These are phyloP conservation scores for Candida smagusa DNA, from an alignment of 1,139 yeast genomes.

Conservation along the genomic window DNA sequence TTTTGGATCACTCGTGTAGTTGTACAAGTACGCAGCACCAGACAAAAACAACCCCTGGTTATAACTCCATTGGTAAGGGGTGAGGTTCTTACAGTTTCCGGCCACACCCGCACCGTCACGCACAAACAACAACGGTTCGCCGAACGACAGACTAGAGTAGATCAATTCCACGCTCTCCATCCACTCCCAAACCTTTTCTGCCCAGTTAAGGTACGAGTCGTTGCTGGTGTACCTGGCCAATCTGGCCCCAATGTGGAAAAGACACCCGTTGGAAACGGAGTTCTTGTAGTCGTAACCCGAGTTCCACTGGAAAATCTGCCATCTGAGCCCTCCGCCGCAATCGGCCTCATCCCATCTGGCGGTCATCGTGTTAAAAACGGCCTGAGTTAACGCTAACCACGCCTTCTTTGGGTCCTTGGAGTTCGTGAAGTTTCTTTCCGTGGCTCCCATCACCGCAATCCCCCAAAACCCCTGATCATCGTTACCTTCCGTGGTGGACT, in stretches of 20 bases:
- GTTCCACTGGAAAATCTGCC: conserved; percentile 82
- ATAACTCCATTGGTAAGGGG: conserved; percentile 67
- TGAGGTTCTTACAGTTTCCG: conserved; percentile 53
- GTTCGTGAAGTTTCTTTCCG: conserved; percentile 72
- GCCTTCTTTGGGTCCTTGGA: conserved; percentile 38
- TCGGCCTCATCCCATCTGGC: conserved; percentile 64
- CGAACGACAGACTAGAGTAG: conserved; percentile 19
- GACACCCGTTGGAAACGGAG: conserved; percentile 72
- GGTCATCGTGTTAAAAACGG: conserved; percentile 73
- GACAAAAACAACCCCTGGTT: conserved; percentile 73
- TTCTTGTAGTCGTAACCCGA: conserved; percentile 78
- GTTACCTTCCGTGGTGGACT: conserved; percentile 78
- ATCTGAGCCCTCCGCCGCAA: conserved; percentile 78
- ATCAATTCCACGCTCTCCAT: conserved; percentile 46
- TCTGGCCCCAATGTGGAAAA: conserved; percentile 76
- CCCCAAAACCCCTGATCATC: conserved; percentile 97
- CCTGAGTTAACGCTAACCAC: conserved; percentile 73
- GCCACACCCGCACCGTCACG: conserved; percentile 71
- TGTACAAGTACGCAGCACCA: conserved; percentile 71
- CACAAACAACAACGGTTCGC: conserved; percentile 34
- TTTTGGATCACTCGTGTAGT: conserved; percentile 51
- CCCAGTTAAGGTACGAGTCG: conserved; percentile 59
- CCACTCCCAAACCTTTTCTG: conserved; percentile 73
- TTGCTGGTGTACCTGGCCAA: conserved; percentile 70
- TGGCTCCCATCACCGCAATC: conserved; percentile 75